A percentile compares a stretch with the other conserved stretches of the same genome.
These are phyloP conservation scores for Saccharomyces paradoxus DNA, from an alignment of 805 yeast genomes.

Conservation along the genomic window DNA sequence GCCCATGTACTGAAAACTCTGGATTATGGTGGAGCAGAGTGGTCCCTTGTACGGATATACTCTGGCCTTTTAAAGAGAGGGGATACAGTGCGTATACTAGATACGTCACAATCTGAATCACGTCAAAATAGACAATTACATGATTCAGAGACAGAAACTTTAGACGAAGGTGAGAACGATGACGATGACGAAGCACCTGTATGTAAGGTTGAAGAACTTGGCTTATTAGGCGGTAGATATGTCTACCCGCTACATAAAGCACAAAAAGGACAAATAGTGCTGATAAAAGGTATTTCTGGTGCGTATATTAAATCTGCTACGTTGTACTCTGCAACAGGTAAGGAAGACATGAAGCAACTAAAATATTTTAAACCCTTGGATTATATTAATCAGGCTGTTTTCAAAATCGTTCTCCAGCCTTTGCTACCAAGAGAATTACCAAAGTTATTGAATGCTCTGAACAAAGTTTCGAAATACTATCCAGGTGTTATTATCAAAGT, in stretches of 20 bases:
- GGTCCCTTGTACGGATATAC: conserved; percentile 52
- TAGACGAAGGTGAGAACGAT: conserved; percentile 31
- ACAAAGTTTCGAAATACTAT: conserved; percentile 53
- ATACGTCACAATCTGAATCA: conserved; percentile 19
- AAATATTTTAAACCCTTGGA: conserved; percentile 30
- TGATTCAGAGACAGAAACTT: conserved; percentile 12
- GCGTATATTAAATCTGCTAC: conserved; percentile 56
- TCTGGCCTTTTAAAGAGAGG: conserved; percentile 51
- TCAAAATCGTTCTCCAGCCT: conserved; percentile 81
- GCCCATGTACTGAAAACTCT: conserved; percentile 54
- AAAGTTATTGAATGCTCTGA: conserved; percentile 58
- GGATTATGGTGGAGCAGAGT: conserved; percentile 45
- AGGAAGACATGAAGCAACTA: conserved; percentile 15
- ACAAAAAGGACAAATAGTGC: conserved; percentile 58
- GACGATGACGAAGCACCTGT: conserved; percentile 43
- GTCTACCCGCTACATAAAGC: conserved; percentile 45
- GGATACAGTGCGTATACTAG: conserved; percentile 44
- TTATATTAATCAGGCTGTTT: conserved; percentile 47
- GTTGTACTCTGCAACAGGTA: conserved; percentile 41
- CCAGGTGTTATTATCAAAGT: conserved; percentile 60
- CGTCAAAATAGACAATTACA: conserved; percentile 23
- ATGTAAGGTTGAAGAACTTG: conserved; percentile 34
- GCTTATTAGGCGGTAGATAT: conserved; percentile 65
- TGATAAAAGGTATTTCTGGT: conserved; percentile 56
- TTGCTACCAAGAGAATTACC: conserved; percentile 71